Conservation (phyloP, 192 early-diverging fungal species). For the Gamsiella multidivaricata region DNA sequence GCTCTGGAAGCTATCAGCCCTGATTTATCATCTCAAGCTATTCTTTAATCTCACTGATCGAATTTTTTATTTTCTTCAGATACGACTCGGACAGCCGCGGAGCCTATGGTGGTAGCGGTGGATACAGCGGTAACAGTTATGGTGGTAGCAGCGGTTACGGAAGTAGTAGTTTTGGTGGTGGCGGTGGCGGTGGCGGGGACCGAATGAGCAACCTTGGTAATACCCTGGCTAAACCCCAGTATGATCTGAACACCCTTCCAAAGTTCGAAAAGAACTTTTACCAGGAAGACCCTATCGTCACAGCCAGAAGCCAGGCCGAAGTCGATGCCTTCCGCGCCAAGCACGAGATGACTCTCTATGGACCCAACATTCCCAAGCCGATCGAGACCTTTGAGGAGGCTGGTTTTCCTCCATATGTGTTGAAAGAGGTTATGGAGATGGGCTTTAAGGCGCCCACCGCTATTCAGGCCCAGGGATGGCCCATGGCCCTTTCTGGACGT, state of each 20-base stretch:
- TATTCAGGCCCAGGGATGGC: constrained; percentile 98
- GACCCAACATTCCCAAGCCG: constrained; percentile 90
- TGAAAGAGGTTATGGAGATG: constrained; percentile 84
- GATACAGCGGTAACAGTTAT: constrained; percentile 31
- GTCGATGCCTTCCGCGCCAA: constrained; percentile 80
- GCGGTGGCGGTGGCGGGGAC: constrained; percentile 59
- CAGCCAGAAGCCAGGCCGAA: constrained; percentile 72
- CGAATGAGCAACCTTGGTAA: constrained; percentile 67
- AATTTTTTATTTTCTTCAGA: constrained; percentile 11
- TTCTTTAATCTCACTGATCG: too few species aligned
- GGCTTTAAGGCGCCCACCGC: constrained; percentile 92
- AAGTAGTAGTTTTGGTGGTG: constrained; percentile 36
- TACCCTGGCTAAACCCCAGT: constrained; percentile 69
- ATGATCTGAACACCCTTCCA: constrained; percentile 74
- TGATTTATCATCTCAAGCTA: too few species aligned
- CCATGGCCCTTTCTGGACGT: constrained; percentile 95
- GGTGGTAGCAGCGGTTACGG: constrained; percentile 45
- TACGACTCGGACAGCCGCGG: constrained; percentile 63
- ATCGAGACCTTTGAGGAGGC: constrained; percentile 91
- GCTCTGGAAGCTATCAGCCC: not conserved
- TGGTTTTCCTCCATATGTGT: constrained; percentile 90
- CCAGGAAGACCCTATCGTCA: constrained; percentile 81
- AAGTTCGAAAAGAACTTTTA: constrained; percentile 99
- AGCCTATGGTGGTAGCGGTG: constrained; percentile 63
- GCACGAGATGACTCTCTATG: constrained; percentile 88